Evolutionary conservation across 805 yeast genomes (phyloP), one percentile per base, ranked within the genome.

Genomic region (Nakazawaea wyomingensis): DNA sequence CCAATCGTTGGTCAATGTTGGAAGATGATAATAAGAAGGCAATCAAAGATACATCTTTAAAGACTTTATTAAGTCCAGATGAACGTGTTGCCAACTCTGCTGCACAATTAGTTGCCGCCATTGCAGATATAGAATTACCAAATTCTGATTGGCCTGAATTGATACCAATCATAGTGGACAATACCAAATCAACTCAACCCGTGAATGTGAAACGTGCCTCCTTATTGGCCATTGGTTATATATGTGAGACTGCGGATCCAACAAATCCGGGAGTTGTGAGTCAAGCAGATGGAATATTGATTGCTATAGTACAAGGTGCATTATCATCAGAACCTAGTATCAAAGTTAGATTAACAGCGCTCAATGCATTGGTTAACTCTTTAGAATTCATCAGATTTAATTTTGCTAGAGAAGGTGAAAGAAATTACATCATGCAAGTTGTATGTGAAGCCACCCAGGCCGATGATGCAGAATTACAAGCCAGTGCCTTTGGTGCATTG

Each of bases 401-500:
- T 65, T 93, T 93, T 71, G 89, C 81, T 54, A 76, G 85, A 47
- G 98, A 91, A 59, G 95, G 93, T 48, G 99, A 93, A 71, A 79
- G 99, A 59, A 90, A 93, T 62, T 89, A 85, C 65, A 85, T 93
- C 62, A 93, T 93, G 99, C 96, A 89, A 70, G 97, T 93, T 34
- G 97, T 93, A 13, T 93, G 99, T 67, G 98, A 93, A 66, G 96
- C 97, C 14, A 90, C 99, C n/a, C 96, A 91, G 63, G 85, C 95
- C 18, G 74, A 76, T 28, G 85, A 83, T 56, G 66, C 72, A 35
- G 95, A 85, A 54, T 71, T 93, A 50, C 96, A 90, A 66, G 91
- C 95, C 7, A 83, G 95, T 28, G 96, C 97, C 0, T 93, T 89
- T 65, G 98, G 96, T 47, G 95, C 96, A 56, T 74, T 93, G 46